Base-by-base conservation (phyloP, 2,329 filamentous ascomycete genomes). In the Neofusicoccum ribis region DNA sequence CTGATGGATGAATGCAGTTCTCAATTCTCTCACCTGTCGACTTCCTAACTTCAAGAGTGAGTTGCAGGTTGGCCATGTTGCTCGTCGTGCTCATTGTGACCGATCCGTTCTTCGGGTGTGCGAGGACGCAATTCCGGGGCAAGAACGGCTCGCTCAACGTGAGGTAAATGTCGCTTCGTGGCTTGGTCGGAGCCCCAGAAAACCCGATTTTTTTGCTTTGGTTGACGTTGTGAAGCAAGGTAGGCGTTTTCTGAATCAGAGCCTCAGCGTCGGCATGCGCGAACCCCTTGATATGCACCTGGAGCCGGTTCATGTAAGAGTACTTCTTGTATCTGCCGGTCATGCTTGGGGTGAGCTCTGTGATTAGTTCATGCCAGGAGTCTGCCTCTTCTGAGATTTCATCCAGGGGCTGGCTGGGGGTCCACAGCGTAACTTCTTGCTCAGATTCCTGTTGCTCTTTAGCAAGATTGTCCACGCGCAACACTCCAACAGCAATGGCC, bases 91-190 rank as follows among this genome's bases (percentile, higher is more conserved):
- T 84, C 0, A 94, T 81, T 1, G 90, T 88, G 11, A 94, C 89
- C 68, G 90, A 91, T n/a, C 92, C 92, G 39, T 90, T 89, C 71
- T 96, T 92, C 0, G 88, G 87, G 72, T 90, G 88, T 8, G 87
- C 85, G 23, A 90, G 78, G 46, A 86, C 81, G 11, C 86, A 85
- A 68, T 87, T 85, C 65, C 88, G 88, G 17, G 90, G 89, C 27
- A 99, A 82, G n/a, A 89, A 84, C 0, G 92, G 91, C 68, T 92
- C 89, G 65, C 88, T 88, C 54, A 99, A 78, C 0, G 93, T 97
- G 50, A 99, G 78, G 74, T 99, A 99, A 59, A 99, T 98, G 76
- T 99, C 96, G 11, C 93, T 97, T 71, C 96, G 85, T 15, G 91
- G 85, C 74, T 92, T 93, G 0, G 90, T 93, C 0, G 95, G 94